Base-by-base conservation (phyloP, 768 basidiomycete species). In the Russula lepida region DNA sequence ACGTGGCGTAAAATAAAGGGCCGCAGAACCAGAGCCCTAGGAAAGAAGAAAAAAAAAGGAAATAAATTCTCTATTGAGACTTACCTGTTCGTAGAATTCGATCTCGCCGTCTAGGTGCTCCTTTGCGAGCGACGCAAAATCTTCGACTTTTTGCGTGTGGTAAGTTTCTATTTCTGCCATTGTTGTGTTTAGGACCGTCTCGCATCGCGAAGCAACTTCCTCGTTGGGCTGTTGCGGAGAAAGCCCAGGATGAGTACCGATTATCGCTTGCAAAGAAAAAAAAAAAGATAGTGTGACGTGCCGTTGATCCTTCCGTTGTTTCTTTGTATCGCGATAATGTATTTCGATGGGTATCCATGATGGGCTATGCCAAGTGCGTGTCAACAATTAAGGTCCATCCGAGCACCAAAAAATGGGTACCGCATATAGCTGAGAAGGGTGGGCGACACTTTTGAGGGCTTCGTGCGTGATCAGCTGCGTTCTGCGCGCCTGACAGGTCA, bases 91-190 rank as follows among this genome's bases (percentile, higher is more conserved):
- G 67, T 89, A 85, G 44, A 87, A 79, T 2, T 75, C 78, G 62
- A 92, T 92, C 70, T 92, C 86, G 7, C 84, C 86, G 64, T 92
- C 88, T 3, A 93, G 78, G 69, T 90, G 84, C 41, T 86, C 86
- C 60, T 76, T 81, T 4, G 82, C 74, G 15, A 89, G 64, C 1
- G 69, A 72, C 17, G 75, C 71, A 62, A 92, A 84, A 66, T 92
- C 89, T 67, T 89, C 86, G 7, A 71, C 69, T 70, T 90, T 88
- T 71, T 90, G 87, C 0, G 75, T 72, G 69, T 91, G 88, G 66
- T 91, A 89, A 1, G 80, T 83, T 53, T 89, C 87, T 77, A 93
- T 84, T 75, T 94, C 91, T 0, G 92, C 89, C 84, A 92, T 86
- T 2, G 91, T 92, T 9, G 84, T 84, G 70, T 94, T 93, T 28